phyloP scores from a whole-genome alignment of 805 yeast genomes.

The Saccharomycopsis fibuligera region DNA sequence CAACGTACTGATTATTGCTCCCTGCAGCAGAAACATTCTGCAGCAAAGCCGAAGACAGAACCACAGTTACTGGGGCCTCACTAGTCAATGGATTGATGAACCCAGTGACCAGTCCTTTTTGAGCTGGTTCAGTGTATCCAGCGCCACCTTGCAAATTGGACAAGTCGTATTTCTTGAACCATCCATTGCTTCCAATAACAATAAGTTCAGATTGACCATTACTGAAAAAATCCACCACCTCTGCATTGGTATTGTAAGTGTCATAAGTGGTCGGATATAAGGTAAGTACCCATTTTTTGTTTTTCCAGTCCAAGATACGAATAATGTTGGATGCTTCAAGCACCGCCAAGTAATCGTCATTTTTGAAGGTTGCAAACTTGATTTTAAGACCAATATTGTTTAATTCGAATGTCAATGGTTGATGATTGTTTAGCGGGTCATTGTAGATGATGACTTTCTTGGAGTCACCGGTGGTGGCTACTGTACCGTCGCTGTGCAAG shows the following conservation, averaged over 20 bases:
- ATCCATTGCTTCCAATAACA: conserved; percentile 9
- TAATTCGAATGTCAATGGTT: background rate
- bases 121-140: conserved; percentile 6
- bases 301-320: conserved; percentile 31
- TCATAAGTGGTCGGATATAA: conserved; percentile 29
- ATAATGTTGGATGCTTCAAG: conserved; percentile 30
- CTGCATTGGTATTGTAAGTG: background rate
- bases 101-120: conserved; percentile 1
- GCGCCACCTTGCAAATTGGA: conserved; percentile 3
- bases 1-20: background rate
- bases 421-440: background rate
- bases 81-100: background rate
- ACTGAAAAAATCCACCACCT: conserved; percentile 2
- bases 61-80: background rate
- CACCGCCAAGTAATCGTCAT: conserved; percentile 4
- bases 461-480: conserved; percentile 9
- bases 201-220: background rate
- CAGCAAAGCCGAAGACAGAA: background rate
- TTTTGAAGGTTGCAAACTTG: background rate
- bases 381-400: background rate
- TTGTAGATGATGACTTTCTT: background rate
- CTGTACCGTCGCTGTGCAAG: conserved; percentile 10
- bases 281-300: conserved; percentile 26
- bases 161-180: conserved; percentile 10
- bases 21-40: no score